Base-by-base conservation (phyloP, 225 moss, liverwort and hornwort genomes). In the Anthoceros angustus region DNA sequence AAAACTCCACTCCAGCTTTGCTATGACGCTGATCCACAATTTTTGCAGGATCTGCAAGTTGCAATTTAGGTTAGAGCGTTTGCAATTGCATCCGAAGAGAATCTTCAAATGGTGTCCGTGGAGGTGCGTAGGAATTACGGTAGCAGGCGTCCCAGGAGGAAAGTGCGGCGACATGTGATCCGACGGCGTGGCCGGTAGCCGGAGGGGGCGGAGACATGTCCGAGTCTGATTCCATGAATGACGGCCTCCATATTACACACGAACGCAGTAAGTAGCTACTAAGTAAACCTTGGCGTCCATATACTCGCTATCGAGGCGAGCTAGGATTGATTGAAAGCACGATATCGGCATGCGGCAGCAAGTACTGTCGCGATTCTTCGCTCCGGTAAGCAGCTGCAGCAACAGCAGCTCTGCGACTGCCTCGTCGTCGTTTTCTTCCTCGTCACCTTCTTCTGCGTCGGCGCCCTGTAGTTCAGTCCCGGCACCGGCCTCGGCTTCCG, bases 1-100 rank as follows among this genome's bases (percentile, higher is more conserved):
- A 94, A 68, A 86, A 94, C 68, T 94, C 93, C 63, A 87, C 73
- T 64, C 86, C 90, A 62, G 72, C 70, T 74, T 90, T 87, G 26
- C 73, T 74, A 63, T 80, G 84, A 70, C 93, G 80, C 68, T 86
- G 78, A 75, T 94, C 93, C 69, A 94, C 93, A 74, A 94, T 80
- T 80, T 87, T 86, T 67, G 93, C 93, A 78, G 93, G 87, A 74
- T 94, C 93, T 94, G 86, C 60, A 67, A 66, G 45, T 11, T 11
- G 45, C 1, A 46, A 46, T 46, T 16, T 46, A 46, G 32, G 32
- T 32, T 32, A 32, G 32, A 32, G 32, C 32, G 32, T 32, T 4
- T 32, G 32, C 32, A 32, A 32, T 32, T 32, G 32, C 4, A 4
- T 1, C 2, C 32, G 32, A 32, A 32, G 32, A 32, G 2, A 32